Conservation (phyloP, 2,329 filamentous ascomycete genomes). For the Cordyceps tenuipes region DNA sequence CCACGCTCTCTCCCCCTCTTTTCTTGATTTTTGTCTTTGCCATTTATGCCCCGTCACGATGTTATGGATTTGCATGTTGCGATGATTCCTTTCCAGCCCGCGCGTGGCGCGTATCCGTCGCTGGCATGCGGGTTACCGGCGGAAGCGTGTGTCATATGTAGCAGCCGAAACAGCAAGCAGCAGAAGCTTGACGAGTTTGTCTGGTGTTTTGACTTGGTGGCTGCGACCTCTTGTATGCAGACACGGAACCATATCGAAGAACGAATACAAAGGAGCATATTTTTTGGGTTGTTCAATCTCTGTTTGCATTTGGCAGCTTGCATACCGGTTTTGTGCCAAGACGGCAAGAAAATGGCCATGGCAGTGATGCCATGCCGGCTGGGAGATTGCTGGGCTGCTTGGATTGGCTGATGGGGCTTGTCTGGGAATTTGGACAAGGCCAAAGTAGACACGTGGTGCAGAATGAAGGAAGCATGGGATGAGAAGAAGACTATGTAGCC, state of each 20-base stretch:
- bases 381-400: not conserved
- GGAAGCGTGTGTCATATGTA: not conserved
- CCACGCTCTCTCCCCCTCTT: not conserved
- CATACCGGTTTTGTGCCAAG: not conserved
- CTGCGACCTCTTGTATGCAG: not conserved
- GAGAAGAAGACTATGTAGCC: not conserved
- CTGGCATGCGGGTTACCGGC: not conserved
- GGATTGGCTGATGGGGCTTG: constrained; percentile 4
- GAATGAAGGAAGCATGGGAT: not conserved
- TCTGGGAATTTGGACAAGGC: not conserved
- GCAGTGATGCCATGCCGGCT: not conserved
- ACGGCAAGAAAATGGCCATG: not conserved
- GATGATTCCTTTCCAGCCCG: constrained; percentile 10
- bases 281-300: constrained; percentile 7
- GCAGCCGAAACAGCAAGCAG: not conserved
- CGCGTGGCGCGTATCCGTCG: not conserved
- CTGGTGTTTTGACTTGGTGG: constrained; percentile 2
- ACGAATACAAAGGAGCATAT: not conserved
- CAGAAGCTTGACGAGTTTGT: not conserved
- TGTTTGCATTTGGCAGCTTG: not conserved
- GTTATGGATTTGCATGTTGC: constrained; percentile 17
- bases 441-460: not conserved
- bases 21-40: constrained; percentile 15
- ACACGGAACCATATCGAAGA: not conserved
- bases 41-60: constrained; percentile 18